Conservation (phyloP, 495 filamentous ascomycete genomes). For the Hypomontagnella submonticulosa region DNA sequence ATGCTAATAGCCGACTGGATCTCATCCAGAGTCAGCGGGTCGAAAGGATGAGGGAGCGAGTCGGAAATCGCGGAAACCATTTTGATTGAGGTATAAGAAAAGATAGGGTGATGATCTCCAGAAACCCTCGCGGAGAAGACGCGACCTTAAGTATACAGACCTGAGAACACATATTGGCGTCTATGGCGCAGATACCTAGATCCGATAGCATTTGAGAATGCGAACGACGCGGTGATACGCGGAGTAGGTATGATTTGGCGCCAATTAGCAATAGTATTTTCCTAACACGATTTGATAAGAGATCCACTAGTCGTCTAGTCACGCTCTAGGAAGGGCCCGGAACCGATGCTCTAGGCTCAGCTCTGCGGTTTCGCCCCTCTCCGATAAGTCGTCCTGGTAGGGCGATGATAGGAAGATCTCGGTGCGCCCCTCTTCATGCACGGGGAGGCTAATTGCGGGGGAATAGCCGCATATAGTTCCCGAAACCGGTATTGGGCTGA, state of each 20-base stretch:
- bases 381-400: conserved; percentile 36
- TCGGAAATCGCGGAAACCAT: conserved; percentile 39
- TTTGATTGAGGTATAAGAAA: conserved; percentile 11
- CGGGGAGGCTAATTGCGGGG: conserved; percentile 38
- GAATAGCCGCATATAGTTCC: conserved; percentile 45
- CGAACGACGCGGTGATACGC: conserved; percentile 30
- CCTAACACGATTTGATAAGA: conserved; percentile 39
- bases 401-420: conserved; percentile 38
- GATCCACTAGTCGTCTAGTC: conserved; percentile 22
- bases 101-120: conserved; percentile 2
- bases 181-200: background rate
- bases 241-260: conserved; percentile 20
- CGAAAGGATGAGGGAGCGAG: conserved; percentile 74
- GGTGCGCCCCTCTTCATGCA: conserved; percentile 33
- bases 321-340: conserved; percentile 14
- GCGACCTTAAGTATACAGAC: conserved; percentile 24
- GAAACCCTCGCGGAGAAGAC: background rate
- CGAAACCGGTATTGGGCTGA: conserved; percentile 41
- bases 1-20: conserved; percentile 79
- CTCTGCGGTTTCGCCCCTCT: conserved; percentile 27
- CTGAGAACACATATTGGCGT: conserved; percentile 13
- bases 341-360: conserved; percentile 30
- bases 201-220: conserved; percentile 16
- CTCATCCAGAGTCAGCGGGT: conserved; percentile 80
- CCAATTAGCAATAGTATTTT: conserved; percentile 44